A percentile compares a stretch with the other conserved stretches of the same genome.
Conservation (phyloP, 2,329 filamentous ascomycete species). For the Monosporascus sp. region DNA sequence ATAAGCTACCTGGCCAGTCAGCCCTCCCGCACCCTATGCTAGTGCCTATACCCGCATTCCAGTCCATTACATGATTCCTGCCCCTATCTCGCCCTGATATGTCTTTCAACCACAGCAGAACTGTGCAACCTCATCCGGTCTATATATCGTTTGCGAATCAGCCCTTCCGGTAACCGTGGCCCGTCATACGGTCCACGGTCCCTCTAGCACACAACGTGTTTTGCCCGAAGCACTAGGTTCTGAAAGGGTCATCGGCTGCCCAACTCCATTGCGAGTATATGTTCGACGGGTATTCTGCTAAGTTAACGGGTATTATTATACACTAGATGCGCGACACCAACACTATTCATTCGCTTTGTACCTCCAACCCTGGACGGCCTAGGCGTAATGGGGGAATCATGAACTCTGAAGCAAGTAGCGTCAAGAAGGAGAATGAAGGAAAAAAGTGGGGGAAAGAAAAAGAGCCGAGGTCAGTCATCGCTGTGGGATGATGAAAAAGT, state of each 20-base stretch:
- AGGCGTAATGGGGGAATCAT: background rate
- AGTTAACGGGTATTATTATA: background rate
- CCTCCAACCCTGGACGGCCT: background rate
- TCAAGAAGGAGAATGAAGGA: constrained; percentile 5
- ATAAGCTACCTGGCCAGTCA: too few species aligned
- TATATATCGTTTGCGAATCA: too few species aligned
- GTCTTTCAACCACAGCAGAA: too few species aligned
- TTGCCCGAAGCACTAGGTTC: background rate
- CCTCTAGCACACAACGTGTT: background rate
- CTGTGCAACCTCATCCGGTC: too few species aligned
- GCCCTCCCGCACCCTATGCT: too few species aligned
- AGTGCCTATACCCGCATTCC: too few species aligned
- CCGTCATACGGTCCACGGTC: background rate
- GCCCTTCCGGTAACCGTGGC: background rate
- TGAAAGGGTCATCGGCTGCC: background rate
- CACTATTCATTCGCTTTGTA: background rate
- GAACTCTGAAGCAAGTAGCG: constrained; percentile 5
- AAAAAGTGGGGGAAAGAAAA: constrained; percentile 6
- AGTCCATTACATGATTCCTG: too few species aligned
- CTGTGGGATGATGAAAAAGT: background rate
- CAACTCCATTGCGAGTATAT: background rate
- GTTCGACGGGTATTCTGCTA: background rate
- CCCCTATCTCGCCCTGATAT: too few species aligned
- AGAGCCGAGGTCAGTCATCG: constrained; percentile 6
- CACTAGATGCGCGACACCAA: background rate